Conservation (phyloP, 768 basidiomycete genomes). For the Tulasnella sp. region DNA sequence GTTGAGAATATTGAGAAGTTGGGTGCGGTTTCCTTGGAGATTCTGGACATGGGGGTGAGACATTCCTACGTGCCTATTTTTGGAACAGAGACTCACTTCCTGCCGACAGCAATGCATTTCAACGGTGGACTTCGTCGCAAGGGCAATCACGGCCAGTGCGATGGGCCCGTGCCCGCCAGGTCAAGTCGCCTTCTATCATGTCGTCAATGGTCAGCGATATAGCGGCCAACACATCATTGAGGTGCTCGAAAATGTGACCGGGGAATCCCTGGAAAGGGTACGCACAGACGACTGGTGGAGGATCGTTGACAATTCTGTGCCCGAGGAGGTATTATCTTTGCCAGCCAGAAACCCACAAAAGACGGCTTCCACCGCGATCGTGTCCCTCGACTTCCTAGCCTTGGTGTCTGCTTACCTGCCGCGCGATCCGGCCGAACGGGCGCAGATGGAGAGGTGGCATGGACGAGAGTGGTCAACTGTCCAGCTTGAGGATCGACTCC, state of each 20-base stretch:
- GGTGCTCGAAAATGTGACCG: constrained; percentile 1
- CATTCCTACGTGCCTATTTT: too few relatives aligned
- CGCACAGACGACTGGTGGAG: neutral
- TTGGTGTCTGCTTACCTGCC: neutral
- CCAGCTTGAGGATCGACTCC: constrained; percentile 2
- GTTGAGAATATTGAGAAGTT: neutral
- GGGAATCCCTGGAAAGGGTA: neutral
- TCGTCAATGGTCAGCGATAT: neutral
- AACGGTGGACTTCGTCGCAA: constrained; percentile 4
- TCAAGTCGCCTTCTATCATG: constrained; percentile 11
- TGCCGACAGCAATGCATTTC: neutral
- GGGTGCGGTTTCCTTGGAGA: neutral
- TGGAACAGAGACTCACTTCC: neutral
- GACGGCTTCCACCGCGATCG: neutral
- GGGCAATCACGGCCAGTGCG: neutral
- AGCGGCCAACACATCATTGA: neutral
- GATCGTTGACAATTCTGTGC: neutral
- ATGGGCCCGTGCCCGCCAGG: neutral
- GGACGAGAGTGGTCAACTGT: constrained; percentile 8
- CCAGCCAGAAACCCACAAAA: neutral
- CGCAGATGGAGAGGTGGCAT: neutral
- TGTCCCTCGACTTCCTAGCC: neutral
- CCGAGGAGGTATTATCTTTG: neutral
- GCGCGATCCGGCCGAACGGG: neutral
- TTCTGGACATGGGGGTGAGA: neutral